Percentiles rank a stretch among this genome's conserved stretches.
Conservation (phyloP, 305 asterid species). For the Solanum hybrid region DNA sequence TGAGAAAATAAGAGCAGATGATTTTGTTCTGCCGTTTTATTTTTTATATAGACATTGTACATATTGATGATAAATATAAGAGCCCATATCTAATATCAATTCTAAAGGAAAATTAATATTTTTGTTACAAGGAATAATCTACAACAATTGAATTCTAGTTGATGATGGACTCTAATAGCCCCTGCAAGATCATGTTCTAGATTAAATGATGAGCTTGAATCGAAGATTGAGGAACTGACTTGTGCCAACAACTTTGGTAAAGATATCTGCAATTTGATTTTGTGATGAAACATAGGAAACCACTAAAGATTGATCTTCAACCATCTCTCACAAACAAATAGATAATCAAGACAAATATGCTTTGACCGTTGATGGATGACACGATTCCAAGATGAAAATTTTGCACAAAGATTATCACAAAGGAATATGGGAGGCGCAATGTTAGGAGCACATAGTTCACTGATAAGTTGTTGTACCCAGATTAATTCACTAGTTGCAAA, state of each 20-base stretch:
- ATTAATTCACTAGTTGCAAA: neutral
- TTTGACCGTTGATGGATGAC: neutral
- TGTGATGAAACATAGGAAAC: neutral
- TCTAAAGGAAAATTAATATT: neutral
- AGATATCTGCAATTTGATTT: no score
- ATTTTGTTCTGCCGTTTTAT: neutral
- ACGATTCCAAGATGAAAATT: neutral
- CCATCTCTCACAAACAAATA: neutral
- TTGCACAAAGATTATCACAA: neutral
- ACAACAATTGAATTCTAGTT: neutral
- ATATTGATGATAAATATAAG: neutral
- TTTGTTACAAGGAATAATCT: neutral
- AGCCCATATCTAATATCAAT: neutral
- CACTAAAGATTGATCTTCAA: neutral
- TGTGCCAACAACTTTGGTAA: neutral
- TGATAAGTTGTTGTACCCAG: neutral
- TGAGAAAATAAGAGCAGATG: neutral
- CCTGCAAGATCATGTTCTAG: neutral
- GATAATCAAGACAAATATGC: neutral
- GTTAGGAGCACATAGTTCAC: neutral
- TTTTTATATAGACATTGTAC: neutral
- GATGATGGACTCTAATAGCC: neutral
- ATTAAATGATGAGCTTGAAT: neutral
- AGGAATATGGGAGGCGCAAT: neutral
- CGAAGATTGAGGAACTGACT: neutral